A percentile compares a stretch with the other conserved stretches of the same genome.
Conservation (phyloP, 805 yeast genomes). For the Metschnikowia santaceciliae region DNA sequence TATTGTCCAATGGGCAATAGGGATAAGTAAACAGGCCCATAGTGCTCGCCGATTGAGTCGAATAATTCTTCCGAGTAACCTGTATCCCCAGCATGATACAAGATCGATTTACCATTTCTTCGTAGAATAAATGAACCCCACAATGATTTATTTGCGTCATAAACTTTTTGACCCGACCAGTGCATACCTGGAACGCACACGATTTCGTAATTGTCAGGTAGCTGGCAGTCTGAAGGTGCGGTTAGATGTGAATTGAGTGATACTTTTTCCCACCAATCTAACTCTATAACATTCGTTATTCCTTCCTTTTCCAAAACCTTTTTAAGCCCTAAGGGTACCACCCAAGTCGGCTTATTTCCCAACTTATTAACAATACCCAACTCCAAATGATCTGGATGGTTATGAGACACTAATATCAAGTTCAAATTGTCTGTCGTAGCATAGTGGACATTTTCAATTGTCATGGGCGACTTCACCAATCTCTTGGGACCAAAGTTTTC, state of each 20-base stretch:
- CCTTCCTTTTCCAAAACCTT: slow-evolving; percentile 56
- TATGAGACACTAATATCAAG: slow-evolving; percentile 79
- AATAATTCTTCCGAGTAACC: slow-evolving; percentile 81
- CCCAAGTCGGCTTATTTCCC: slow-evolving; percentile 68
- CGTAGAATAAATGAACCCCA: slow-evolving; percentile 87
- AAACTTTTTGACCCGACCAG: slow-evolving; percentile 86
- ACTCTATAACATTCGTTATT: slow-evolving; percentile 59
- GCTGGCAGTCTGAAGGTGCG: slow-evolving; percentile 13
- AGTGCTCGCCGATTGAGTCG: slow-evolving; percentile 55
- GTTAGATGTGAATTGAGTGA: slow-evolving; percentile 37
- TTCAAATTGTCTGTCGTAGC: slow-evolving; percentile 57
- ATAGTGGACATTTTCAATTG: slow-evolving; percentile 47
- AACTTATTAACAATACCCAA: slow-evolving; percentile 46
- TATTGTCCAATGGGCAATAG: slow-evolving; percentile 93
- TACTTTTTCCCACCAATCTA: slow-evolving; percentile 86
- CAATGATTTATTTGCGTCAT: slow-evolving; percentile 74
- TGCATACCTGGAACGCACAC: slow-evolving; percentile 95
- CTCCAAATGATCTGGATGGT: slow-evolving; percentile 94
- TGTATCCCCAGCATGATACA: slow-evolving; percentile 94
- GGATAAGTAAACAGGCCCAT: slow-evolving; percentile 57
- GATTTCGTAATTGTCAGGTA: slow-evolving; percentile 59
- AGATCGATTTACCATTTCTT: slow-evolving; percentile 61
- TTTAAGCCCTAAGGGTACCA: slow-evolving; percentile 80
- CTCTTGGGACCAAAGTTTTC: slow-evolving; percentile 76
- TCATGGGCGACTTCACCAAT: slow-evolving; percentile 72